Evolutionary conservation across 768 basidiomycete species (phyloP).

Genomic region (Dioszegia aurantiaca): DNA sequence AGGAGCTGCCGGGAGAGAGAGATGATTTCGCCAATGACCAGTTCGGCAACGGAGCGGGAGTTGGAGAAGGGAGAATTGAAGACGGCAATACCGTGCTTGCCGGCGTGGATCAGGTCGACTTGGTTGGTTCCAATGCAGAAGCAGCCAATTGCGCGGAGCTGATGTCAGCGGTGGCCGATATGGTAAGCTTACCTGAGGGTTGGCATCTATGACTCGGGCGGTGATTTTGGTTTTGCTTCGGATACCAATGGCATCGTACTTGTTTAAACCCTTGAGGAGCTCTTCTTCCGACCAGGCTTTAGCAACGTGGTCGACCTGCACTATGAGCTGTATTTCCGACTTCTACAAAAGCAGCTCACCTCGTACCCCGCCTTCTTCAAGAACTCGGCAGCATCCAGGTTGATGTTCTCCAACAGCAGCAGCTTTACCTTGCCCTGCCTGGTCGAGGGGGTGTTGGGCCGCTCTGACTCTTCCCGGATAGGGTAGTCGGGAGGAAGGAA

Average conservation of each 20-base stretch:
- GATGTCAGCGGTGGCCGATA: conserved; percentile 9
- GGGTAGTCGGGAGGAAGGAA: conserved; percentile 42
- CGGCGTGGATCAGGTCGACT: conserved; percentile 81
- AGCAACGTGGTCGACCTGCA: conserved; percentile 77
- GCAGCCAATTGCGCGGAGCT: conserved; percentile 95
- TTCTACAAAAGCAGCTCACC: conserved; percentile 24
- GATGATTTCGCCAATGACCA: conserved; percentile 90
- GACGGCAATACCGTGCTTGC: conserved; percentile 86
- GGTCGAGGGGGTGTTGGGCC: conserved; percentile 19
- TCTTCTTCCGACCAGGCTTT: conserved; percentile 90
- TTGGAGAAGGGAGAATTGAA: conserved; percentile 97
- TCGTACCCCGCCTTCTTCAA: conserved; percentile 77
- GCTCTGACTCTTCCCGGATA: conserved; percentile 19
- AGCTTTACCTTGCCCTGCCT: conserved; percentile 71
- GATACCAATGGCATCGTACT: conserved; percentile 95
- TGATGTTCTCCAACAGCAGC: conserved; percentile 92
- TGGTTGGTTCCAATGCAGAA: conserved; percentile 99
- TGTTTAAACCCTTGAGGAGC: conserved; percentile 68
- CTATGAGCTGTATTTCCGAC: neutral
- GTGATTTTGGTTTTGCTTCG: conserved; percentile 98
- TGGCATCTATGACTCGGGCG: conserved; percentile 77
- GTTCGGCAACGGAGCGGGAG: conserved; percentile 96
- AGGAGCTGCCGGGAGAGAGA: conserved; percentile 89
- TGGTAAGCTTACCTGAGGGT: conserved; percentile 68
- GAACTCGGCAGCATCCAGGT: conserved; percentile 75